These are phyloP conservation scores for Fragaria vesca DNA, from an alignment of 306 rosid genomes.

Conservation along the genomic window DNA sequence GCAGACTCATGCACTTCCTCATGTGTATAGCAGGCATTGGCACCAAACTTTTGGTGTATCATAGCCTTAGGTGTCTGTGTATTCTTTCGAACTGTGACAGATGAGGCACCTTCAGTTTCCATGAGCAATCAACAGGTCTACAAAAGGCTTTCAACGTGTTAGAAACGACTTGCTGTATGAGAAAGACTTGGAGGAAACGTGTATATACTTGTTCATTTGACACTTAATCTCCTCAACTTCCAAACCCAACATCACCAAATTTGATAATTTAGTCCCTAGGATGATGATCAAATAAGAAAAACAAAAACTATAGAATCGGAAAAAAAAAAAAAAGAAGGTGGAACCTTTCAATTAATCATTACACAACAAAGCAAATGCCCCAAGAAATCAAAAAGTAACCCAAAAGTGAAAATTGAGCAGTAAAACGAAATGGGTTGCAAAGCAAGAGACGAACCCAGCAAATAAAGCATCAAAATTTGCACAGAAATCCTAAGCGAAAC, in stretches of 20 bases:
- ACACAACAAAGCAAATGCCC: conserved; percentile 23
- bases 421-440: conserved; percentile 4
- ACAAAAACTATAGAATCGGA: neutral
- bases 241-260: no score
- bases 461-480: conserved; percentile 5
- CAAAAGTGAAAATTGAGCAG: neutral
- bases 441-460: conserved; percentile 3
- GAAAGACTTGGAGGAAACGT: neutral
- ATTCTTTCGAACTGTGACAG: conserved; percentile 32
- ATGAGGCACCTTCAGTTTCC: conserved; percentile 43
- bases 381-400: conserved; percentile 7
- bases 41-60: conserved; percentile 63
- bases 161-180: conserved; percentile 5
- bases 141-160: neutral
- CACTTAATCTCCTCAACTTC: no score
- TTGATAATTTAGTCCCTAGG: neutral
- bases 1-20: conserved; percentile 70
- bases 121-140: conserved; percentile 36
- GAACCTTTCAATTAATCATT: conserved; percentile 1
- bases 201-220: neutral
- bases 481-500: neutral
- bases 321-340: neutral
- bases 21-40: conserved; percentile 47
- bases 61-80: conserved; percentile 69
- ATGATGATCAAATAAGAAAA: conserved; percentile 1